Evolutionary conservation across 1,284 basidiomycete genomes (phyloP), one percentile per base, ranked within the genome.

Genomic region (Ceratobasidium sp.): DNA sequence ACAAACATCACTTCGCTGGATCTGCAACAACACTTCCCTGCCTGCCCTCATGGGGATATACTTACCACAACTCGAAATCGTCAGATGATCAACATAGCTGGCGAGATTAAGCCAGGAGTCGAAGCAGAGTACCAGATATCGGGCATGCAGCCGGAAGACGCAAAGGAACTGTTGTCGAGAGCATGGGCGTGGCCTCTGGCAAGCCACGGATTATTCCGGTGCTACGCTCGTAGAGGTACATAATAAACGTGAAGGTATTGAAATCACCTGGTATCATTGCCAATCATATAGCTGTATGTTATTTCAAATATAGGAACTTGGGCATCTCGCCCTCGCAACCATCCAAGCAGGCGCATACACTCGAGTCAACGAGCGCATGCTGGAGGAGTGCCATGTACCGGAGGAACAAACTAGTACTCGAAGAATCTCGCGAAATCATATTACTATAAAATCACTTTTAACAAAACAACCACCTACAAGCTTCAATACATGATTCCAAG

Each of bases 51-150:
- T 62, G 74, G 74, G 1, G 22, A 46, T 37, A 39, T 74, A 11
- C 29, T 61, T 5, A 69, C 69, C 34, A 74, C 74, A 6, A 74
- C 74, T n/a, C 53, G 74, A n/a, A 68, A 74, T 39, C 46, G 46
- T 8, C 56, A 61, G 34, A 54, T 51, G 14, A 37, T 31, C 27
- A 39, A 27, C 31, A 2, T 53, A 6, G 59, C 72, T 51, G 39
- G 39, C 7, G 39, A 8, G 19, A 46, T 19, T 16, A 46, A 19
- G 9, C 19, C 43, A 46, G 16, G 43, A 3, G 56, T n/a, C 9
- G 3, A n/a, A 37, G 37, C 56, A 16, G n/a, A 14, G 7, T 59
- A 27, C 16, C 13, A n/a, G 37, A 9, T 59, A 19, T 41, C 56
- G 19, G 54, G 54, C 1, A 56, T 56, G 54, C 46, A 27, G 27